These are phyloP conservation scores for Acacia crassicarpa DNA, from an alignment of 306 rosid species.

Conservation along the genomic window DNA sequence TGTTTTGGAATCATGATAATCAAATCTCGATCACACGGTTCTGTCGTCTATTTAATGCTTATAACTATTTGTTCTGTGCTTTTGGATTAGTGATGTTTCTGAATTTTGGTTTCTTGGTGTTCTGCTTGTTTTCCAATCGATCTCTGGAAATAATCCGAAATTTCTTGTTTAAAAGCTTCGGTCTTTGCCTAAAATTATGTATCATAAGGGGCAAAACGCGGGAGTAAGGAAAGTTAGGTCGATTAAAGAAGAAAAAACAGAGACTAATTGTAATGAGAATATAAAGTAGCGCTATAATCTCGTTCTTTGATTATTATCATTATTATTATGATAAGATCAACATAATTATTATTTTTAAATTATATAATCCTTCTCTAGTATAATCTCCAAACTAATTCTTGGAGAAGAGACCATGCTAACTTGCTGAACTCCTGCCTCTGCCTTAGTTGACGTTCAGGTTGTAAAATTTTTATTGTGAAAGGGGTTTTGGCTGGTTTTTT, in stretches of 20 bases:
- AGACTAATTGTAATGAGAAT: neutral
- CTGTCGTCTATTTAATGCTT: constrained; percentile 10
- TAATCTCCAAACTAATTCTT: neutral
- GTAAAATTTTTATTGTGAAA: neutral
- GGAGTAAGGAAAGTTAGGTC: neutral
- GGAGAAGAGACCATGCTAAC: neutral
- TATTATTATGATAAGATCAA: neutral
- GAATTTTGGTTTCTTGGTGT: neutral
- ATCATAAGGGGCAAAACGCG: neutral
- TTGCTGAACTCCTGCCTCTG: neutral
- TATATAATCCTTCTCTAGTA: neutral
- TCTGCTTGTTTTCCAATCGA: neutral
- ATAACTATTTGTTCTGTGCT: constrained; percentile 2
- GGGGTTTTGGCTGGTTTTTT: neutral
- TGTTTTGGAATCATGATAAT: neutral
- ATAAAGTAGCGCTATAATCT: neutral
- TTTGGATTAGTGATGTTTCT: neutral
- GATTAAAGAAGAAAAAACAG: neutral
- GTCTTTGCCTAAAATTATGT: neutral
- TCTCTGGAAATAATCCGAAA: neutral
- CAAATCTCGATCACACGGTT: constrained; percentile 5
- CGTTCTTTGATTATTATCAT: neutral
- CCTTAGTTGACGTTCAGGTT: neutral
- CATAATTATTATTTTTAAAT: neutral
- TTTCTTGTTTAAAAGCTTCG: neutral